A percentile compares a stretch with the other conserved stretches of the same genome.
Conservation (phyloP, 2,329 filamentous ascomycete species). For the Apiospora aurea region DNA sequence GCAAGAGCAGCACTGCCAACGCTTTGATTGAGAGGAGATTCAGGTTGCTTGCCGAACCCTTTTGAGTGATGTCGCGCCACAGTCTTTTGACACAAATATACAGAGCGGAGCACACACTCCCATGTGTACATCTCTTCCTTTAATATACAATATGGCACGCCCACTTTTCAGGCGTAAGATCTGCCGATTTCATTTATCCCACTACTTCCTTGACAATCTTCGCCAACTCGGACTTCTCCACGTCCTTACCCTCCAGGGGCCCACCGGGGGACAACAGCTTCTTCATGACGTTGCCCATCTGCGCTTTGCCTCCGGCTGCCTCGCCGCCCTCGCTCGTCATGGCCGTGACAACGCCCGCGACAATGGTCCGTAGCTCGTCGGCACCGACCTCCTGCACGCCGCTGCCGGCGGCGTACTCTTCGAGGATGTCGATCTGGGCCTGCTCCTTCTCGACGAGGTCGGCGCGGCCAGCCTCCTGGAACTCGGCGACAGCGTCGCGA, state of each 20-base stretch:
- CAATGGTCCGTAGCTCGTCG: slow-evolving; percentile 63
- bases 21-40: neutral
- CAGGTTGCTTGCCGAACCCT: neutral
- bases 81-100: neutral
- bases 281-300: slow-evolving; percentile 70
- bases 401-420: slow-evolving; percentile 68
- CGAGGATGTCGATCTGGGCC: slow-evolving; percentile 68
- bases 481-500: slow-evolving; percentile 68
- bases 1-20: neutral
- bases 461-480: slow-evolving; percentile 65
- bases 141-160: slow-evolving; percentile 57
- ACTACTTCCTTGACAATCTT: slow-evolving; percentile 64
- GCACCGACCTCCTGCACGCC: slow-evolving; percentile 65
- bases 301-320: slow-evolving; percentile 49
- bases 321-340: slow-evolving; percentile 55
- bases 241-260: slow-evolving; percentile 66
- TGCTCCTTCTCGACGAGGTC: slow-evolving; percentile 77
- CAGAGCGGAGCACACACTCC: neutral
- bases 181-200: slow-evolving; percentile 67
- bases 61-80: neutral
- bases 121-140: neutral
- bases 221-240: slow-evolving; percentile 68
- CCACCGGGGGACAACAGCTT: slow-evolving; percentile 58
- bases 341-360: slow-evolving; percentile 59
- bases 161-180: slow-evolving; percentile 82